Evolutionary conservation across 2,329 filamentous ascomycete species (phyloP), one percentile per base, ranked within the genome.

Genomic region (Curvularia sp.): DNA sequence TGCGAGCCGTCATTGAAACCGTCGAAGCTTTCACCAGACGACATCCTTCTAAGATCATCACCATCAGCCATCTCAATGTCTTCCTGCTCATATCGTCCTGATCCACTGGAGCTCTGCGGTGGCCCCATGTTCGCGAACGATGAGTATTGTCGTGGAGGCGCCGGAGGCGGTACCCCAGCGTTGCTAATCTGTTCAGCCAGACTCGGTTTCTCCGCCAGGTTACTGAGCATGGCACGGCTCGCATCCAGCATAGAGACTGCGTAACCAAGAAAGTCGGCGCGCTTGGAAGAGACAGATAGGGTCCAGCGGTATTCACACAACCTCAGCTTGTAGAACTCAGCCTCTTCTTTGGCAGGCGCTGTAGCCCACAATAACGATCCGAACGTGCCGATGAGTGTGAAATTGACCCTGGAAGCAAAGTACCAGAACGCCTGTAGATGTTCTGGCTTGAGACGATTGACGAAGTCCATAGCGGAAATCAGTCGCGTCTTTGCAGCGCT

Each of bases 401-500:
- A 97, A 78, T 97, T 97, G 36, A 90, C 91, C 70, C 92, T 91
- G 39, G 89, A 92, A 1, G 91, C 88, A 73, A 93, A 94, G 74
- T 91, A 93, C 94, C 94, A 98, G 79, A 97, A 97, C 0, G 92
- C 86, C n/a, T 89, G 87, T 28, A 97, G 84, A 70, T 98, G 93
- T 34, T 89, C 87, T 0, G 92, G 92, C 43, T 90, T 92, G 30
- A 98, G 85, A 0, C 94, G 89, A 78, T 97, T 97, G 69, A 97
- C 93, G 77, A 97, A 97, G 75, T 98, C 94, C 91, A 98, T 96
- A 63, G 93, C 93, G 21, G 91, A 96, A 72, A 97, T 97, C 32
- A 98, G 84, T 5, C 94, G 89, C 0, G 94, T 96, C 77, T 97
- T 97, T 52, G 94, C 94, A 3, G 94, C 94, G 56, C 89, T 93